These are phyloP conservation scores for Lipomyces lipofer DNA, from an alignment of 805 yeast species.

Conservation along the genomic window DNA sequence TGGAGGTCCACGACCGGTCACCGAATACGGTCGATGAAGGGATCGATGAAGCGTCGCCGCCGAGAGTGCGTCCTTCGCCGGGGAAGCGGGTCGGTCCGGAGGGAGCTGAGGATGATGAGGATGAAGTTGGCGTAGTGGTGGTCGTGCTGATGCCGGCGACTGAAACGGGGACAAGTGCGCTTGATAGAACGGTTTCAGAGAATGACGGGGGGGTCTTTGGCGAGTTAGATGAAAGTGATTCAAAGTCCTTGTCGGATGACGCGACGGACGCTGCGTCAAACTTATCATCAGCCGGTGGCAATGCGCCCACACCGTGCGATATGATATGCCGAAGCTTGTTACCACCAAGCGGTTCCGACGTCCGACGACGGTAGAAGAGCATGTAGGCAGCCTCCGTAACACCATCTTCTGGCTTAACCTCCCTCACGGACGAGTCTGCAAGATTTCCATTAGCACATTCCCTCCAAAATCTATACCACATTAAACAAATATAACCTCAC, in stretches of 20 bases:
- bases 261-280: not conserved
- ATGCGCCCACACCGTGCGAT: constrained; percentile 3
- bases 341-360: constrained; percentile 34
- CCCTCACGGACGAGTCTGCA: constrained; percentile 62
- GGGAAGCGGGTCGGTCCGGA: constrained; percentile 11
- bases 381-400: constrained; percentile 78
- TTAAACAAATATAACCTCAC: constrained; percentile 1
- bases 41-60: not conserved
- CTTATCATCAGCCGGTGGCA: constrained; percentile 1
- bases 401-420: constrained; percentile 59
- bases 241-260: constrained; percentile 1
- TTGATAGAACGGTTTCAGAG: not conserved
- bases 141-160: not conserved
- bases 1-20: too few relatives aligned
- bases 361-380: constrained; percentile 69
- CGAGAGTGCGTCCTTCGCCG: constrained; percentile 21
- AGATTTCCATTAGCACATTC: not conserved
- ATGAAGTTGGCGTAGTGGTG: not conserved
- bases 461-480: not conserved
- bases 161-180: not conserved
- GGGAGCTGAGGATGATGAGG: not conserved
- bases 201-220: constrained; percentile 8
- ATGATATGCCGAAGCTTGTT: constrained; percentile 23
- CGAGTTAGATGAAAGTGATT: not conserved
- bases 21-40: too few relatives aligned